Evolutionary conservation across 306 rosid genomes (phyloP).

Genomic region (Lagenaria siceraria): DNA sequence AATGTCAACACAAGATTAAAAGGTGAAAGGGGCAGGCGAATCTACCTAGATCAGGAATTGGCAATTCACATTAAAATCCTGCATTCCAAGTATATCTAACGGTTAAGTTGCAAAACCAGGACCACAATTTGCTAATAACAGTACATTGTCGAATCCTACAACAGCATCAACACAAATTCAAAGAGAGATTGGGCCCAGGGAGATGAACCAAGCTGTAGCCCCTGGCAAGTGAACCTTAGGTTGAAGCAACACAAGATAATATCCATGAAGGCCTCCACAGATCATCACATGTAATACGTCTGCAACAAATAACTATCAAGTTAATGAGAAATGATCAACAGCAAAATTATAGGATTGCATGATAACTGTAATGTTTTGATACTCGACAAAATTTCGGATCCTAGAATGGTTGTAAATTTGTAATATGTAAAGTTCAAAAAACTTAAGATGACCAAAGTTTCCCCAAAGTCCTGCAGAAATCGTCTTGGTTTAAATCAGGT

Average conservation of each 20-base stretch:
- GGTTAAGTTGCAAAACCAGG: conserved; percentile 6
- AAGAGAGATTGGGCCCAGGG: background rate
- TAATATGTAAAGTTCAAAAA: background rate
- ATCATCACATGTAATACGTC: conserved; percentile 3
- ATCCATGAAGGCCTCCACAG: background rate
- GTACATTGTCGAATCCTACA: conserved; percentile 5
- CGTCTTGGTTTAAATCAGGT: background rate
- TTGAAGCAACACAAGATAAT: conserved; percentile 7
- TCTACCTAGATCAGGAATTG: background rate
- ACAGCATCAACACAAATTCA: conserved; percentile 3
- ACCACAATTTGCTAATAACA: conserved; percentile 1
- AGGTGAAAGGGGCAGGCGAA: background rate
- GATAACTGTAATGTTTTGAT: background rate
- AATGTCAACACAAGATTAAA: background rate
- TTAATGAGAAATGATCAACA: background rate
- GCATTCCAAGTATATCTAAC: conserved; percentile 1
- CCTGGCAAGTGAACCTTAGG: background rate
- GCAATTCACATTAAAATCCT: conserved; percentile 5
- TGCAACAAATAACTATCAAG: background rate
- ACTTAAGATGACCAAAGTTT: background rate
- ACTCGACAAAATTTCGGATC: background rate
- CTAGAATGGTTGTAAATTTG: background rate
- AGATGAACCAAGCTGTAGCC: background rate
- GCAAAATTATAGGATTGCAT: background rate
- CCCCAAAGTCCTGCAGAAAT: background rate